Evolutionary conservation across 441 rosid species (phyloP), one percentile per base, ranked within the genome.

Genomic region (Croton laevigatus): DNA sequence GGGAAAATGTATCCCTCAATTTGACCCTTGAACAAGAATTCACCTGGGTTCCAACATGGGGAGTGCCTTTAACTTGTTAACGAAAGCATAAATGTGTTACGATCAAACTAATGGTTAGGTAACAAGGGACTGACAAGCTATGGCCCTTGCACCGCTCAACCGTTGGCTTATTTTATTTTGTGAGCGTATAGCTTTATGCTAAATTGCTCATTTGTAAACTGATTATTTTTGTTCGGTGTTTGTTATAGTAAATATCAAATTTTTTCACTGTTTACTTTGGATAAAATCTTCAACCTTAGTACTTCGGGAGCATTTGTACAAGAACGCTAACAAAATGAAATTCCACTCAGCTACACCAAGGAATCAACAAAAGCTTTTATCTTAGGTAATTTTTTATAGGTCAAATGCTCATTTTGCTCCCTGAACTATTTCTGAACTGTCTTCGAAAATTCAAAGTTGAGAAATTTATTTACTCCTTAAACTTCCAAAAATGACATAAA

Each of bases 11-110:
- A n/a, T 40, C 23, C 32, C 32, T 53, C 34, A 16, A 22, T 44
- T 58, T 71, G 23, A 34, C 57, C 6, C 13, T n/a, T 58, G 48
- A 48, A 73, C 27, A 64, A 69, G 20, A 51, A 7, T n/a, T 54
- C n/a, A 6, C n/a, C 40, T 45, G 46, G 54, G 32, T 27, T 14
- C 42, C 4, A 23, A 46, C 34, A 22, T 23, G 61, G 3, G 40
- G 59, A 52, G 14, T 17, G 20, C 45, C 48, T n/a, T 34, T 16
- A 32, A 34, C 34, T 9, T 38, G 5, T 12, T 55, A 32, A 36
- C 17, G n/a, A n/a, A 63, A 63, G 68, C 51, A 36, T 8, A 37
- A n/a, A n/a, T n/a, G n/a, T n/a, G 4, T 40, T 20, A 34, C 38
- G 13, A 22, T 55, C 16, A 53, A 42, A 20, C 8, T 7, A 2